A percentile compares a stretch with the other conserved stretches of the same genome.
Evolutionary conservation across 2,329 filamentous ascomycete genomes (phyloP).

Genomic region (Rasamsonia emersonii): DNA sequence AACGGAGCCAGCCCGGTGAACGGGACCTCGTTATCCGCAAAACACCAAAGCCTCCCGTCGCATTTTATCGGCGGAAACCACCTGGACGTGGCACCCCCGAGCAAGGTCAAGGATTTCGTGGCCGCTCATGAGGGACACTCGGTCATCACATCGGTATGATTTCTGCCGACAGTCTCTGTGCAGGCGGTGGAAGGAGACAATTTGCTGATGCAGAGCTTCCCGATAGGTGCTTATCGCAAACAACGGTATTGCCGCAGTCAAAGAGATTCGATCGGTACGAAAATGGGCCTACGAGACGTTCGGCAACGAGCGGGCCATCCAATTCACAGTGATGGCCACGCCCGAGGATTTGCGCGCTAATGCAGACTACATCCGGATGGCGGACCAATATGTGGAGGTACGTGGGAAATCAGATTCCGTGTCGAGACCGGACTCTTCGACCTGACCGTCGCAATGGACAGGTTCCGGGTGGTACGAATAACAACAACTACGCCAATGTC

Average conservation of each 20-base stretch:
- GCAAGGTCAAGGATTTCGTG: slow-evolving; percentile 95
- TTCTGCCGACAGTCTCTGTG: too few relatives aligned
- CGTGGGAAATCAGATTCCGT: slow-evolving; percentile 11
- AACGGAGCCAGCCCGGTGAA: slow-evolving; percentile 36
- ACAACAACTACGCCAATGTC: slow-evolving; percentile 99
- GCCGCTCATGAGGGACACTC: slow-evolving; percentile 84
- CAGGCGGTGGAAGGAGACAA: too few relatives aligned
- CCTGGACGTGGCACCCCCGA: slow-evolving; percentile 68
- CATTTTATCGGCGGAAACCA: slow-evolving; percentile 97
- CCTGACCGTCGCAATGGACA: slow-evolving; percentile 16
- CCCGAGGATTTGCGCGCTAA: slow-evolving; percentile 96
- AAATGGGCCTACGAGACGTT: slow-evolving; percentile 99
- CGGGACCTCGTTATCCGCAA: slow-evolving; percentile 64
- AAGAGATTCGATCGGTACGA: slow-evolving; percentile 96
- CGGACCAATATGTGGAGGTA: slow-evolving; percentile 94
- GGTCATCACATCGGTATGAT: slow-evolving; percentile 89
- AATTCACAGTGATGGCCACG: slow-evolving; percentile 99
- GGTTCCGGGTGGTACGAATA: slow-evolving; percentile 97
- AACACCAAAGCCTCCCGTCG: slow-evolving; percentile 71
- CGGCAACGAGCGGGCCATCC: slow-evolving; percentile 93
- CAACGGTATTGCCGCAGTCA: slow-evolving; percentile 98
- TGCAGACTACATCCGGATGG: slow-evolving; percentile 99
- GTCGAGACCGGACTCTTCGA: background rate
- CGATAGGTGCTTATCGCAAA: slow-evolving; percentile 91
- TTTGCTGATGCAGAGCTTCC: too few relatives aligned